Evolutionary conservation across 495 filamentous ascomycete genomes (phyloP).

Genomic region (Trichoderma orchidacearum): DNA sequence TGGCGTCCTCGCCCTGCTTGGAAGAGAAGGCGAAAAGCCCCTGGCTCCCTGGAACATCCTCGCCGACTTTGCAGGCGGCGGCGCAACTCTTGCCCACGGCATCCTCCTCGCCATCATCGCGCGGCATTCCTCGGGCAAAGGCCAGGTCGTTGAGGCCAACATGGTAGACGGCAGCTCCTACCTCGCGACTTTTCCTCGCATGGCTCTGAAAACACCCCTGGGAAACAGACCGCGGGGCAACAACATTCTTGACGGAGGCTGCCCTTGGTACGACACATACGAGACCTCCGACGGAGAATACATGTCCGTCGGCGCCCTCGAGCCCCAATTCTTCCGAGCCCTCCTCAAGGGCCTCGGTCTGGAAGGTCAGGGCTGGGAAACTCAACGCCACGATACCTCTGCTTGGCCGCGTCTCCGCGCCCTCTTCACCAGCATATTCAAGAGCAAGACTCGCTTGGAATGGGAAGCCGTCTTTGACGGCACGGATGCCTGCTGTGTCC

Average conservation of each 20-base stretch:
- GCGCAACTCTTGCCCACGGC: constrained; percentile 60
- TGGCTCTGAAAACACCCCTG: constrained; percentile 40
- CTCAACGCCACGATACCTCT: constrained; percentile 35
- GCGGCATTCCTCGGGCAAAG: constrained; percentile 45
- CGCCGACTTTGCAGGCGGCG: constrained; percentile 85
- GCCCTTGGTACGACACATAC: constrained; percentile 81
- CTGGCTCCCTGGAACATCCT: constrained; percentile 72
- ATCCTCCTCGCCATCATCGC: constrained; percentile 49
- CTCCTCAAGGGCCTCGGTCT: constrained; percentile 53
- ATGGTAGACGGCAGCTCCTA: constrained; percentile 88
- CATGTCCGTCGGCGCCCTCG: constrained; percentile 83
- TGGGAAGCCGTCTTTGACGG: constrained; percentile 83
- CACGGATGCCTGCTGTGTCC: constrained; percentile 84
- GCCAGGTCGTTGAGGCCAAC: constrained; percentile 85
- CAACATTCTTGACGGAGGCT: constrained; percentile 73
- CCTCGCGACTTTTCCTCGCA: constrained; percentile 60
- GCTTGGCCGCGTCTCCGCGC: constrained; percentile 53
- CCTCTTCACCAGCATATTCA: constrained; percentile 51
- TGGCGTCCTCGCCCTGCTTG: constrained; percentile 65
- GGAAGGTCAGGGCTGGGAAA: constrained; percentile 35
- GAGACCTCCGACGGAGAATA: constrained; percentile 68
- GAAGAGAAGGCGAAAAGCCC: constrained; percentile 52
- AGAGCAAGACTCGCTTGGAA: constrained; percentile 57
- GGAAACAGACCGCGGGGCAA: constrained; percentile 53
- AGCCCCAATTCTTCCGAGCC: constrained; percentile 67